phyloP scores from a whole-genome alignment of 2,329 filamentous ascomycete species.

The Fusarium sp. region DNA sequence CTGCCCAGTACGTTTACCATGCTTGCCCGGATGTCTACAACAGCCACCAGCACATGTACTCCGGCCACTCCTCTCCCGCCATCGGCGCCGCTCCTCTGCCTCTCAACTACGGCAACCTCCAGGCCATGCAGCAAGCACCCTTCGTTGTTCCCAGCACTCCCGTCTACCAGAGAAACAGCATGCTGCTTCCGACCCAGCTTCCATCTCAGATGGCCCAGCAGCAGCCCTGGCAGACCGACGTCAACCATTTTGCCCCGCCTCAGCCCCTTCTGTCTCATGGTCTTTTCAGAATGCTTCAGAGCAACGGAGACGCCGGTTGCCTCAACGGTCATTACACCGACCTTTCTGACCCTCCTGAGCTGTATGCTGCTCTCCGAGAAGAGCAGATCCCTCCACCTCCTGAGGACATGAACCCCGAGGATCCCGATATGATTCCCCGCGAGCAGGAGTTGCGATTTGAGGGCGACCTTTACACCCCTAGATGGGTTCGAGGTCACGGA shows the following conservation, averaged over 20 bases:
- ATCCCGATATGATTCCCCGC: slow-evolving; percentile 80
- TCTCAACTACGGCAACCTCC: slow-evolving; percentile 66
- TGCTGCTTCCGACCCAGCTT: slow-evolving; percentile 63
- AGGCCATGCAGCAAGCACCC: slow-evolving; percentile 66
- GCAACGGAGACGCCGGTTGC: slow-evolving; percentile 76
- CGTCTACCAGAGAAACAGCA: slow-evolving; percentile 66
- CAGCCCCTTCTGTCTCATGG: slow-evolving; percentile 76
- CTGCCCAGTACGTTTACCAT: slow-evolving; percentile 72
- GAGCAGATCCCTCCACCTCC: slow-evolving; percentile 79
- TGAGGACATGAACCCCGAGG: slow-evolving; percentile 83
- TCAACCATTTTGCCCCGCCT: slow-evolving; percentile 68
- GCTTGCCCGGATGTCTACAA: slow-evolving; percentile 70
- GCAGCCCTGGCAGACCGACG: slow-evolving; percentile 62
- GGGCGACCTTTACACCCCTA: slow-evolving; percentile 84
- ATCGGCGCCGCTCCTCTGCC: slow-evolving; percentile 61
- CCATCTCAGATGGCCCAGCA: slow-evolving; percentile 65
- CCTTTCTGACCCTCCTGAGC: slow-evolving; percentile 78
- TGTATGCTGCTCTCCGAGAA: slow-evolving; percentile 80
- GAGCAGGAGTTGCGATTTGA: slow-evolving; percentile 84
- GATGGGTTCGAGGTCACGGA: slow-evolving; percentile 86
- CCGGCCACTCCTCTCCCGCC: slow-evolving; percentile 56
- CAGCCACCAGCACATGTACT: slow-evolving; percentile 64
- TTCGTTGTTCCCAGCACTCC: slow-evolving; percentile 66
- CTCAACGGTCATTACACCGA: slow-evolving; percentile 78
- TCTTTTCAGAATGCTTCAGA: slow-evolving; percentile 78